These are phyloP conservation scores for Boletus reticuloceps DNA, from an alignment of 768 basidiomycete genomes.

Conservation along the genomic window DNA sequence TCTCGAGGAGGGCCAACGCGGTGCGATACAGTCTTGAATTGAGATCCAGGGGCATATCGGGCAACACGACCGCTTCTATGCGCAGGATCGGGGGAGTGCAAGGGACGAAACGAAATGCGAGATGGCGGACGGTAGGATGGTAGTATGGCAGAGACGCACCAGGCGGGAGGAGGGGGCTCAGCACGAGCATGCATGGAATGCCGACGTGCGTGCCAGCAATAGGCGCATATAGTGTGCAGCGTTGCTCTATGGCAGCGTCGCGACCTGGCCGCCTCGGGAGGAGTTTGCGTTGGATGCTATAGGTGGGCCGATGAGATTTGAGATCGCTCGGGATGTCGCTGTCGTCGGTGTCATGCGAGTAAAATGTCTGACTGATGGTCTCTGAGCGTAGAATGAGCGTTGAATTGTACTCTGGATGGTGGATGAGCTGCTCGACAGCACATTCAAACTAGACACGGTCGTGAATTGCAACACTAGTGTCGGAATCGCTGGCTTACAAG, in stretches of 20 bases:
- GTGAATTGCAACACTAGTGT: background rate
- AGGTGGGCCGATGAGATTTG: constrained; percentile 39
- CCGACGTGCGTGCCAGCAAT: constrained; percentile 18
- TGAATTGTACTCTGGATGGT: constrained; percentile 93
- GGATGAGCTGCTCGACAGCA: constrained; percentile 68
- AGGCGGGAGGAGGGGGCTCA: constrained; percentile 54
- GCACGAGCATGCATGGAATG: constrained; percentile 41
- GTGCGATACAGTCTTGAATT: constrained; percentile 77
- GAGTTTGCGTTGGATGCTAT: constrained; percentile 62
- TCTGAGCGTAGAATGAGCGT: constrained; percentile 88
- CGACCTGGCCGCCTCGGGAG: constrained; percentile 78
- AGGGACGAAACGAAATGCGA: constrained; percentile 76
- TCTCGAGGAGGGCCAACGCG: constrained; percentile 74
- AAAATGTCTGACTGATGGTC: constrained; percentile 35
- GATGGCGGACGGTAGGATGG: constrained; percentile 76
- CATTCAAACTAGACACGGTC: constrained; percentile 59
- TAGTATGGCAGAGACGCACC: constrained; percentile 75
- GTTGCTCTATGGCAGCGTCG: constrained; percentile 72
- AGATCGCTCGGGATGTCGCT: constrained; percentile 34
- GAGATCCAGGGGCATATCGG: constrained; percentile 43
- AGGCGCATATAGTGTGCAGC: constrained; percentile 67
- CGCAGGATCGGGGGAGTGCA: constrained; percentile 22
- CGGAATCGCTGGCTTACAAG: constrained; percentile 33
- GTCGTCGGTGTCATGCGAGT: constrained; percentile 14
- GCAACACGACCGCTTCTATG: constrained; percentile 35